phyloP scores from a whole-genome alignment of 768 basidiomycete species.

The Lactarius psammicola region DNA sequence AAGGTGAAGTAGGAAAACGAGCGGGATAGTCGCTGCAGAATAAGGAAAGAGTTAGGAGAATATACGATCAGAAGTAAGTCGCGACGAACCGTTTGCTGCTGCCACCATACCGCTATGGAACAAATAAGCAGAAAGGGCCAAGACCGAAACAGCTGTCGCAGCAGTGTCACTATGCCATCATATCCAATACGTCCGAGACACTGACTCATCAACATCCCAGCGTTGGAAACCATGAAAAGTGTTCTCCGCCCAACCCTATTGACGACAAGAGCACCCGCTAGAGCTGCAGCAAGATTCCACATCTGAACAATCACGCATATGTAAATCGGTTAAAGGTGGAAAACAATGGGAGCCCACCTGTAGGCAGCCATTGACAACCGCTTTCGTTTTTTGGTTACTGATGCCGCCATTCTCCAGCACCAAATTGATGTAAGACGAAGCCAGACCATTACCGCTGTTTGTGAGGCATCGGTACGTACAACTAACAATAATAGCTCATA shows the following conservation, averaged over 20 bases:
- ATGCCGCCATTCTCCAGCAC: slow-evolving; percentile 67
- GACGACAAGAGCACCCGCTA: slow-evolving; percentile 59
- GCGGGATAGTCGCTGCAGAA: slow-evolving; percentile 53
- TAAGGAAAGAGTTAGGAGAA: slow-evolving; percentile 1
- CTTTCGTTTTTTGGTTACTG: slow-evolving; percentile 49
- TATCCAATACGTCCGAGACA: neutral
- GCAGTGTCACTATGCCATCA: neutral
- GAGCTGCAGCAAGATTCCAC: slow-evolving; percentile 62
- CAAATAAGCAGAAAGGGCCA: slow-evolving; percentile 51
- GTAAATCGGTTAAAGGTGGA: neutral
- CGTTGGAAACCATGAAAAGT: slow-evolving; percentile 63
- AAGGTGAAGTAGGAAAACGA: slow-evolving; percentile 58
- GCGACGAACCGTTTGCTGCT: slow-evolving; percentile 37
- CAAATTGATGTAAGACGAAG: slow-evolving; percentile 72
- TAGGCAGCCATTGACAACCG: slow-evolving; percentile 60
- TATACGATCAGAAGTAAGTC: neutral
- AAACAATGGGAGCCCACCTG: slow-evolving; percentile 40
- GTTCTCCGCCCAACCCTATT: slow-evolving; percentile 67
- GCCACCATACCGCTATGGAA: slow-evolving; percentile 34
- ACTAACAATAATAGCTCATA: neutral
- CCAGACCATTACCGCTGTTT: slow-evolving; percentile 61
- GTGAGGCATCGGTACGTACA: neutral
- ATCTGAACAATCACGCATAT: slow-evolving; percentile 36
- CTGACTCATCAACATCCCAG: slow-evolving; percentile 57
- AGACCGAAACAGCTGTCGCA: slow-evolving; percentile 49